Base-by-base conservation (phyloP, 345 rosid genomes). In the Hypericum androsaemum region DNA sequence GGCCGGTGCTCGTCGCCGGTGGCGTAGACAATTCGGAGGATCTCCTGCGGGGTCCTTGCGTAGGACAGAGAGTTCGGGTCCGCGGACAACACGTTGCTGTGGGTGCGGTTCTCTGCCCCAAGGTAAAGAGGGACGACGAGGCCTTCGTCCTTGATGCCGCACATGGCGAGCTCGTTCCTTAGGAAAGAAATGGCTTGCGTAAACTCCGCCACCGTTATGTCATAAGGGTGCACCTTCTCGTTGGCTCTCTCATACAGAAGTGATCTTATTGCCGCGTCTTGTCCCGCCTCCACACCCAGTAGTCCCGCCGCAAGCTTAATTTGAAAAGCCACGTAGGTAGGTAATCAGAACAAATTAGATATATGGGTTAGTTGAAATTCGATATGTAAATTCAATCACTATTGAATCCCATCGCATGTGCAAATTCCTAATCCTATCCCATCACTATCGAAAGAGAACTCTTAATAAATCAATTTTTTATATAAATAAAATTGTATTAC, bases 221-320 rank as follows among this genome's bases (percentile, higher is more conserved):
- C 6, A 53, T 80, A 77, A 0, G 80, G 82, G 6, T 0, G 5
- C 54, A 77, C 82, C 13, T 0, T 51, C 46, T 67, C 53, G 0
- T 59, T 0, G 0, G 77, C 77, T 55, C 52, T 75, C 65, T 66
- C 69, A 56, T 76, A 79, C 0, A 87, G 63, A 14, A 81, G 47
- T 10, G 86, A 37, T 61, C 87, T 59, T 52, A 83, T 46, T 8
- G 74, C 85, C 12, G 75, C 87, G 57, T 87, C 96, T 60, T 87
- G 94, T 15, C 81, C 92, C 0, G 85, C 56, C 62, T 83, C 94
- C 52, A 75, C 80, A 0, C 82, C 90, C 60, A 79, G 54, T 11
- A 86, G 70, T 4, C 72, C 66, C 0, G 83, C 77, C 6, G 66
- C 83, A 38, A 87, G 69, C 94, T 80, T 50, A 8, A 3, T 22